Evolutionary conservation across 768 basidiomycete species (phyloP).

Genomic region (Steccherinum ochraceum): DNA sequence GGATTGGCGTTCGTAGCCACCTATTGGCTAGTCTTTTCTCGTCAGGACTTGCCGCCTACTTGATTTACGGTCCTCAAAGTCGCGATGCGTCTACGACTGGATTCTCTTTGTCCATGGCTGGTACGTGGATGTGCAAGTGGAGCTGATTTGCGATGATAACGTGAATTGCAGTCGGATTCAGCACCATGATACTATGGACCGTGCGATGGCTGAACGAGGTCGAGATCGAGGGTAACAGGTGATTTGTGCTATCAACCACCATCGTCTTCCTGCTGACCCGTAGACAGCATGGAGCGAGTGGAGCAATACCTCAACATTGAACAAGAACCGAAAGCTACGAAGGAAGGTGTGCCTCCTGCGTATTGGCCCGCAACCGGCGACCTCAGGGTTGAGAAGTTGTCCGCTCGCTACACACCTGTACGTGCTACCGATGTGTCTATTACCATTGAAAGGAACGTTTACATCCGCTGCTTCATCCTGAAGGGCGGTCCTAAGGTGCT

Average conservation of each 20-base stretch:
- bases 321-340: slow-evolving; percentile 39
- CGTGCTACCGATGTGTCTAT: slow-evolving; percentile 4
- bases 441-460: background rate
- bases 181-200: slow-evolving; percentile 47
- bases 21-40: slow-evolving; percentile 46
- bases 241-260: no score
- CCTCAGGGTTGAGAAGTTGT: slow-evolving; percentile 45
- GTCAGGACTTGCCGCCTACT: slow-evolving; percentile 41
- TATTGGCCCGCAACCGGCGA: slow-evolving; percentile 58
- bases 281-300: slow-evolving; percentile 40
- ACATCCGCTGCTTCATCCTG: background rate
- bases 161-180: slow-evolving; percentile 39
- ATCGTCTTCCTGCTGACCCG: background rate
- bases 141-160: background rate
- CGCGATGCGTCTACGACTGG: slow-evolving; percentile 37
- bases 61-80: slow-evolving; percentile 33
- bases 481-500: slow-evolving; percentile 52
- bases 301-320: slow-evolving; percentile 51
- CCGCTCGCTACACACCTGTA: slow-evolving; percentile 39
- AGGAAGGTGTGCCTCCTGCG: slow-evolving; percentile 46
- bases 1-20: slow-evolving; percentile 52
- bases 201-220: slow-evolving; percentile 39
- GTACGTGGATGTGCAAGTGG: slow-evolving; percentile 13
- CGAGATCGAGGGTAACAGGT: slow-evolving; percentile 33
- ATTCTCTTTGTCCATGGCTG: slow-evolving; percentile 35